Evolutionary conservation across 2,329 filamentous ascomycete species (phyloP).

Genomic region (Clonostachys rhizophaga): DNA sequence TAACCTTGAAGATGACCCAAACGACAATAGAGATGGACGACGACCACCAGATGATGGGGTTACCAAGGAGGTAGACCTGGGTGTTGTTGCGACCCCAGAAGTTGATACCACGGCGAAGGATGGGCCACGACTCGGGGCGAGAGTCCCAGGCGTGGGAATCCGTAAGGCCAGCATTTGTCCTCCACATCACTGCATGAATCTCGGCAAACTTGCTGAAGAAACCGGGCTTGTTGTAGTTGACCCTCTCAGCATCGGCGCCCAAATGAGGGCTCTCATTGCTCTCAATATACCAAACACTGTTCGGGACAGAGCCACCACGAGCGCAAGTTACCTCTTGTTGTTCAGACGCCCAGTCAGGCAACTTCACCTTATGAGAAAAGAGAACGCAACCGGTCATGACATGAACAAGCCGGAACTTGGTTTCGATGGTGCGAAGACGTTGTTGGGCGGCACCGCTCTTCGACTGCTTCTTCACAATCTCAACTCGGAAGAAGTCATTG

Average conservation of each 20-base stretch:
- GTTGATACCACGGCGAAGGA: conserved; percentile 92
- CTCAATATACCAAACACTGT: conserved; percentile 97
- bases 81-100: conserved; percentile 96
- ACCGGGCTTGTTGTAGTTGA: conserved; percentile 91
- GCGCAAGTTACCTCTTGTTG: conserved; percentile 99
- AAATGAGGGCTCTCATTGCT: conserved; percentile 81
- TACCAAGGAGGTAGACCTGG: conserved; percentile 94
- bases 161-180: conserved; percentile 90
- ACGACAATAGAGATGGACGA: conserved; percentile 72
- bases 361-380: conserved; percentile 98
- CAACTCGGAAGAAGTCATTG: conserved; percentile 91
- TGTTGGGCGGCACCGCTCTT: conserved; percentile 74
- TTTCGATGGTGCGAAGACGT: conserved; percentile 86
- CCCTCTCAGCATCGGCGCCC: conserved; percentile 74
- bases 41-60: conserved; percentile 92
- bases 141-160: conserved; percentile 99
- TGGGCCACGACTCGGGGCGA: conserved; percentile 86
- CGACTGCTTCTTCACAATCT: conserved; percentile 90
- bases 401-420: conserved; percentile 93
- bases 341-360: conserved; percentile 95
- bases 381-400: conserved; percentile 94
- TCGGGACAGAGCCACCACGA: conserved; percentile 83
- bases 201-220: conserved; percentile 99
- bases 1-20: conserved; percentile 79
- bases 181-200: conserved; percentile 98